Conservation (phyloP, 257 asterid genomes). For the Henckelia pumila region DNA sequence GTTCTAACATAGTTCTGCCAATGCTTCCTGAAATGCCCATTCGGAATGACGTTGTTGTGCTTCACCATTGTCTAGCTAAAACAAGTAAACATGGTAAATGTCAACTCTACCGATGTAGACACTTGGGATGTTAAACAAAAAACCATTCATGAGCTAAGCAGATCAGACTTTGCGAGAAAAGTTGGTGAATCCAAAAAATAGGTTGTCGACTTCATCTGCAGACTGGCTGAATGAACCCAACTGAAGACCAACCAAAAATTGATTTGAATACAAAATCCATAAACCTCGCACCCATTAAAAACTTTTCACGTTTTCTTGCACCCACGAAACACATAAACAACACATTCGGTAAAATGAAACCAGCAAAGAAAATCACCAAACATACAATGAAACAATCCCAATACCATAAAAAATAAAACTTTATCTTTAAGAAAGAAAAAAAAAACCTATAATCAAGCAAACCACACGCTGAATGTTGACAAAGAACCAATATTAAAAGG, state of each 20-base stretch:
- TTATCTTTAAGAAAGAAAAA: neutral
- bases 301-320: neutral
- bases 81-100: neutral
- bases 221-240: neutral
- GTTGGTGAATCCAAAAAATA: neutral
- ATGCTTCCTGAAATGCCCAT: constrained; percentile 73
- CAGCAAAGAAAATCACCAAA: neutral
- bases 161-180: neutral
- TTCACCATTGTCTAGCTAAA: constrained; percentile 58
- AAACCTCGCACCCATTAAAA: neutral
- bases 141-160: neutral
- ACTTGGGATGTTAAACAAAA: neutral
- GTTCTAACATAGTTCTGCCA: constrained; percentile 80
- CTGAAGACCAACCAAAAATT: neutral
- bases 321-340: neutral
- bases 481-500: neutral
- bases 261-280: neutral
- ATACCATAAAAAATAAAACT: neutral
- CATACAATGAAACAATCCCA: neutral
- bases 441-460: neutral
- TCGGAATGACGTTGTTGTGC: constrained; percentile 83
- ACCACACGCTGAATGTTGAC: too few species aligned
- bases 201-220: neutral
- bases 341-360: neutral
- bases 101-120: neutral